Evolutionary conservation across 2,329 filamentous ascomycete genomes (phyloP).

Genomic region (Fusarium chuoi): DNA sequence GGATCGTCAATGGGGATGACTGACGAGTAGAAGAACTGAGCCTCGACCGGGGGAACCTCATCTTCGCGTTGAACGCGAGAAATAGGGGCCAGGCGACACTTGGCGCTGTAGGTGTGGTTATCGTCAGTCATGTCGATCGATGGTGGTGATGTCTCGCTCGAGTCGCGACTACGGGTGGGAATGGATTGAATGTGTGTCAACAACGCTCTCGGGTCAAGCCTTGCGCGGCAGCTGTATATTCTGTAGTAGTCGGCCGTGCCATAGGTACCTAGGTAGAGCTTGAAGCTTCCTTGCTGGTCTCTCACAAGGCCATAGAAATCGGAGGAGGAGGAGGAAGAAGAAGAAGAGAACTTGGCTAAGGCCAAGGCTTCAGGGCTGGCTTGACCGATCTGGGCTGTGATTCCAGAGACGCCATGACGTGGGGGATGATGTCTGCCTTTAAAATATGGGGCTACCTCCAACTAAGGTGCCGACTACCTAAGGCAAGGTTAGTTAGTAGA

Average conservation of each 20-base stretch:
- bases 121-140: constrained; percentile 33
- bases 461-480: background rate
- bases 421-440: constrained; percentile 27
- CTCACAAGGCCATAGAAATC: constrained; percentile 10
- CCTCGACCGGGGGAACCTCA: constrained; percentile 67
- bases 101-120: constrained; percentile 68
- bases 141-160: background rate
- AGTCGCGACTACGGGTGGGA: constrained; percentile 9
- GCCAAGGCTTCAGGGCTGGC: constrained; percentile 18
- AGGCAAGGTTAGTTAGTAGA: no score
- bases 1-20: constrained; percentile 87
- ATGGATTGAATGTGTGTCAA: constrained; percentile 1
- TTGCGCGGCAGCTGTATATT: constrained; percentile 26
- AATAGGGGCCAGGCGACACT: constrained; percentile 66
- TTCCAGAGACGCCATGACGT: constrained; percentile 34
- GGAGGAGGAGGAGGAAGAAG: background rate
- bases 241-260: constrained; percentile 26
- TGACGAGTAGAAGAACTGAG: constrained; percentile 89
- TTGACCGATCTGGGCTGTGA: constrained; percentile 25
- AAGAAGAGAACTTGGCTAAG: background rate
- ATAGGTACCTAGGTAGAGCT: constrained; percentile 25
- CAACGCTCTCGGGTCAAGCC: constrained; percentile 24
- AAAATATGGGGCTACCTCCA: constrained; percentile 20
- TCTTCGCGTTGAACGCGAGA: constrained; percentile 53
- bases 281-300: constrained; percentile 4